Conservation (phyloP, 352 stramenopile genomes). For the Plasmopara halstedii region DNA sequence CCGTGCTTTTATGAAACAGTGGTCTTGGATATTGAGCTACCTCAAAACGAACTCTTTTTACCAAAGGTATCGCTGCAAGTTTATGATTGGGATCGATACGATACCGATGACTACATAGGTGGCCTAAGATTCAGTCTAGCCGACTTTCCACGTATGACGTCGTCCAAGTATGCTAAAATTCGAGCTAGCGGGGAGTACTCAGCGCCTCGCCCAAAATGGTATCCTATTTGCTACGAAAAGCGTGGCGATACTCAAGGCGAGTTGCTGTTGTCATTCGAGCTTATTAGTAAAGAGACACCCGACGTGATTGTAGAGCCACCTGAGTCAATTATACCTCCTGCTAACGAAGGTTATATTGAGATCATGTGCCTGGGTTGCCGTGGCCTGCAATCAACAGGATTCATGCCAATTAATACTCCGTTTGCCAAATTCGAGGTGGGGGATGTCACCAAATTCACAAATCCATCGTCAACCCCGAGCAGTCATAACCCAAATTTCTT, state of each 20-base stretch:
- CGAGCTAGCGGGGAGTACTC: conserved; percentile 41
- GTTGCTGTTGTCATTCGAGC: conserved; percentile 67
- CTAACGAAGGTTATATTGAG: conserved; percentile 66
- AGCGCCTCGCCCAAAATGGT: conserved; percentile 60
- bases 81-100: conserved; percentile 69
- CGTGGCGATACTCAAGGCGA: conserved; percentile 65
- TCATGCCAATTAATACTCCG: conserved; percentile 79
- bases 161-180: conserved; percentile 47
- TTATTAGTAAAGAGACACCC: conserved; percentile 61
- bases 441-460: conserved; percentile 65
- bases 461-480: conserved; percentile 68
- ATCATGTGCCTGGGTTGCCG: conserved; percentile 77
- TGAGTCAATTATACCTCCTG: conserved; percentile 48
- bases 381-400: conserved; percentile 66
- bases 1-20: conserved; percentile 84
- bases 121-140: conserved; percentile 45
- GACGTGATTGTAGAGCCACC: conserved; percentile 48
- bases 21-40: conserved; percentile 64
- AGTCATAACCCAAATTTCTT: conserved; percentile 85
- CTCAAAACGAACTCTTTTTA: conserved; percentile 49
- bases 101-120: conserved; percentile 67
- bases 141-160: conserved; percentile 52
- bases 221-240: conserved; percentile 51
- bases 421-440: conserved; percentile 83
- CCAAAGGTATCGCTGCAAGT: conserved; percentile 71